Evolutionary conservation across 768 basidiomycete genomes (phyloP).

Genomic region (Xerocomellus intermedius): DNA sequence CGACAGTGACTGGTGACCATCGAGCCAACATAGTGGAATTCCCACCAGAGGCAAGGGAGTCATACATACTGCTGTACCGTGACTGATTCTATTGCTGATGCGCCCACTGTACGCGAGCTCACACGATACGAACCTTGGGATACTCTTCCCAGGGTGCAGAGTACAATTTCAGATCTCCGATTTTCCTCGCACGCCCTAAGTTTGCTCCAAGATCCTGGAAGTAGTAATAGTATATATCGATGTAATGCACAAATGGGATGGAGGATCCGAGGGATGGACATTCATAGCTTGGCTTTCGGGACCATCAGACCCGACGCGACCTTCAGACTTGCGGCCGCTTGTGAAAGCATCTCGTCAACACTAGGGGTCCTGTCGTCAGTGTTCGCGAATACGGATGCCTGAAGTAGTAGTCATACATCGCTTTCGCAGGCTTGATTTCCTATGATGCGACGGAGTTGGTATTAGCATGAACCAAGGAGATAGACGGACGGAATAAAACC

Average conservation of each 20-base stretch:
- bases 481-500: conserved; percentile 19
- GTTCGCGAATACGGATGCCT: neutral
- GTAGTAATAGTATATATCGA: neutral
- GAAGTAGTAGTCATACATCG: conserved; percentile 55
- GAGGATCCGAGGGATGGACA: neutral
- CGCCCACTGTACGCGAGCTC: too few species aligned
- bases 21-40: too few species aligned
- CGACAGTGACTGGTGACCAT: conserved; percentile 5
- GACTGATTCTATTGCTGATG: too few species aligned
- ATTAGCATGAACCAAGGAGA: conserved; percentile 1
- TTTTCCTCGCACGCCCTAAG: neutral
- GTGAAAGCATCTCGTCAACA: conserved; percentile 78
- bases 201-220: neutral
- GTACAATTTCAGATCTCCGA: neutral
- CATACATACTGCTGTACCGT: too few species aligned
- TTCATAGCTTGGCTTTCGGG: conserved; percentile 49
- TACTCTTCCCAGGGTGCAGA: neutral
- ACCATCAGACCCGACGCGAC: conserved; percentile 42
- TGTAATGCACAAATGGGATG: neutral
- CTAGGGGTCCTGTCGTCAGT: conserved; percentile 36
- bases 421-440: conserved; percentile 83
- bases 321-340: conserved; percentile 59
- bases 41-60: too few species aligned
- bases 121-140: too few species aligned
- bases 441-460: conserved; percentile 18